Evolutionary conservation across 1,284 basidiomycete species (phyloP), one percentile per base, ranked within the genome.

Genomic region (Volvariella surrecta): DNA sequence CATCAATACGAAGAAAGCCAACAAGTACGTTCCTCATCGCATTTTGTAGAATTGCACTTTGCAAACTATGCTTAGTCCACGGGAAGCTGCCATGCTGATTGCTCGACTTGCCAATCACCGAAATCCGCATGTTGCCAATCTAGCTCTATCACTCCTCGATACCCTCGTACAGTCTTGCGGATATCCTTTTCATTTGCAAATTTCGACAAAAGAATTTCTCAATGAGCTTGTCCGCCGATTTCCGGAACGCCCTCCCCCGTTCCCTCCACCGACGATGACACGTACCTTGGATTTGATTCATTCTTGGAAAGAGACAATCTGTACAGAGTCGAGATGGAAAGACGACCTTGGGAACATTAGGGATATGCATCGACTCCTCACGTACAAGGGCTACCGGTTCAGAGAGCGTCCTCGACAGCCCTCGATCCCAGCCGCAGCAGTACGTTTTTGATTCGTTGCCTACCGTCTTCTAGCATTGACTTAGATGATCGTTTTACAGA

Each of bases 151-250:
- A 3, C 73, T 98, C 2, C 81, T 99, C 49, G 92, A 97, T 61
- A 93, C 91, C 10, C 82, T 99, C 40, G 89, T 97, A 42, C 89
- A 94, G 60, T 85, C 89, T 40, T 97, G 94, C 59, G 95, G 95
- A 55, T 99, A 99, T 64, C 83, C 94, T 0, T 87, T 99, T 48
- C 95, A 99, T 58, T 82, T 99, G 18, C 95, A 99, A 63, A 89
- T 99, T 54, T 76, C 89, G n/a, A 99, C 96, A 18, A 99, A 99
- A 60, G 96, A 98, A 60, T 99, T 99, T 58, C 73, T 99, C 16
- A 99, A 99, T 64, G 95, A 98, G 63, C 86, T 99, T 56, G 96
- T 99, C 19, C 83, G 94, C 37, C 79, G 95, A 48, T 99, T 99
- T 62, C 96, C 96, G 7, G 96, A 99, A 64, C 80, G 95, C 34